These are phyloP conservation scores for Pythium aquatile DNA, from an alignment of 352 stramenopile species.

Conservation along the genomic window DNA sequence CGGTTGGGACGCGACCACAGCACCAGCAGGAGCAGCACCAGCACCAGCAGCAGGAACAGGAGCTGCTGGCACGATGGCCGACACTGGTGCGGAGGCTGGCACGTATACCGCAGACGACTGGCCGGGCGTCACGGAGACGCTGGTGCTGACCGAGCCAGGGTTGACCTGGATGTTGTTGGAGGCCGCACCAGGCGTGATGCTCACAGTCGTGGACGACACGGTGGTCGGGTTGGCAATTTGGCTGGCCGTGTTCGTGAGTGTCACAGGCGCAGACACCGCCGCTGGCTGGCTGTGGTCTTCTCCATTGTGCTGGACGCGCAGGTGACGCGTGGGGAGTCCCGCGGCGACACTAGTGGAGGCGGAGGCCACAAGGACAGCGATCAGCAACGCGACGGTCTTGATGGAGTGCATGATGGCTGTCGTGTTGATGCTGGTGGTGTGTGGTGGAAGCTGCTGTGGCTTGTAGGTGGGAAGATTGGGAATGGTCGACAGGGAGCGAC, in stretches of 20 bases:
- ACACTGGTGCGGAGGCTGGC: neutral
- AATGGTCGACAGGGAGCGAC: neutral
- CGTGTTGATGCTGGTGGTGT: neutral
- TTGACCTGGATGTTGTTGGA: constrained; percentile 6
- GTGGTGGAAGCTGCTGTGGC: neutral
- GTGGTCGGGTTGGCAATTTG: neutral
- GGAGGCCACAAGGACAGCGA: neutral
- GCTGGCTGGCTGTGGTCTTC: constrained; percentile 4
- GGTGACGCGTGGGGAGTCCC: neutral
- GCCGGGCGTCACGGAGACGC: neutral
- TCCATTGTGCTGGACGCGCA: constrained; percentile 11
- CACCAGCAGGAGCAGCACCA: neutral
- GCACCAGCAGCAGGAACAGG: neutral
- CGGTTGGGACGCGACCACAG: too few species aligned
- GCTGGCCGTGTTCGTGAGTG: neutral
- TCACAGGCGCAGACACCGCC: neutral
- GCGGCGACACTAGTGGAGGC: neutral
- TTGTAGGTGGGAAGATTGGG: neutral
- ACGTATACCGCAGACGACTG: neutral
- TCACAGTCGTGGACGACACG: neutral
- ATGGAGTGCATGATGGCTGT: constrained; percentile 1
- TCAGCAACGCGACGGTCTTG: constrained; percentile 12
- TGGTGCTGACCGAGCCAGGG: neutral
- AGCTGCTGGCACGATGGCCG: neutral
- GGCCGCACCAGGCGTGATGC: constrained; percentile 6